Percentiles rank a stretch among this genome's conserved stretches.
Evolutionary conservation across 2,329 filamentous ascomycete genomes (phyloP).

Genomic region (Nothopassalora personata): DNA sequence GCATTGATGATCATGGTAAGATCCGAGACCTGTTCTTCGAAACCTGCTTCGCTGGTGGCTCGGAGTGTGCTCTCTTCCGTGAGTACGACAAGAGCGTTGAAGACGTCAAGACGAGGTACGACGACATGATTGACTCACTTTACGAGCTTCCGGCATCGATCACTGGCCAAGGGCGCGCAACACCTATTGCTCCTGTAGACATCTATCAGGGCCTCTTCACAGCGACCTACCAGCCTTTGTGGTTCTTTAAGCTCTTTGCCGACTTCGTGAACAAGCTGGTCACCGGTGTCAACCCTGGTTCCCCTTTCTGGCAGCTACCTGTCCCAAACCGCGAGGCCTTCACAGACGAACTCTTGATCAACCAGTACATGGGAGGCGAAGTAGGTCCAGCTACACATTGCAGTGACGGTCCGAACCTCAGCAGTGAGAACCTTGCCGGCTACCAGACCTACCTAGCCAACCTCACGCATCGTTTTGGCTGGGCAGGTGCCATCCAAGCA

Average conservation of each 20-base stretch:
- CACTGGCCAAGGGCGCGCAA: constrained; percentile 14
- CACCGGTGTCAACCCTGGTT: constrained; percentile 10
- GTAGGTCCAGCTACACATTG: constrained; percentile 16
- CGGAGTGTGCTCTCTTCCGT: constrained; percentile 14
- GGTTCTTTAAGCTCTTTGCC: constrained; percentile 17
- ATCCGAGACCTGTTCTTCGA: constrained; percentile 13
- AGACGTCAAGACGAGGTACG: constrained; percentile 13
- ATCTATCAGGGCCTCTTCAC: constrained; percentile 18
- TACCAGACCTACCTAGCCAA: constrained; percentile 14
- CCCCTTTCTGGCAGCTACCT: constrained; percentile 18
- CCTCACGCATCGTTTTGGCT: constrained; percentile 16
- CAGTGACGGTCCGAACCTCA: constrained; percentile 14
- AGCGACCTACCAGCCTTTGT: constrained; percentile 17
- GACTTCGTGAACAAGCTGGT: constrained; percentile 15
- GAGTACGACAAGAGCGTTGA: constrained; percentile 10
- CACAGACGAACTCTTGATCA: constrained; percentile 15
- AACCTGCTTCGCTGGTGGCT: constrained; percentile 8
- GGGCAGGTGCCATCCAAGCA: constrained; percentile 16
- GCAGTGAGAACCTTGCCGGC: constrained; percentile 9
- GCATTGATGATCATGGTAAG: constrained; percentile 16
- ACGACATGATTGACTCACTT: constrained; percentile 12
- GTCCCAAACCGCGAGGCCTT: constrained; percentile 17
- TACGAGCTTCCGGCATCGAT: constrained; percentile 13
- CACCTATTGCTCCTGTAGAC: constrained; percentile 14
- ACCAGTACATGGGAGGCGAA: constrained; percentile 18